These are phyloP conservation scores for Oenanthe javanica DNA, from an alignment of 140 eudicot genomes.

Conservation along the genomic window DNA sequence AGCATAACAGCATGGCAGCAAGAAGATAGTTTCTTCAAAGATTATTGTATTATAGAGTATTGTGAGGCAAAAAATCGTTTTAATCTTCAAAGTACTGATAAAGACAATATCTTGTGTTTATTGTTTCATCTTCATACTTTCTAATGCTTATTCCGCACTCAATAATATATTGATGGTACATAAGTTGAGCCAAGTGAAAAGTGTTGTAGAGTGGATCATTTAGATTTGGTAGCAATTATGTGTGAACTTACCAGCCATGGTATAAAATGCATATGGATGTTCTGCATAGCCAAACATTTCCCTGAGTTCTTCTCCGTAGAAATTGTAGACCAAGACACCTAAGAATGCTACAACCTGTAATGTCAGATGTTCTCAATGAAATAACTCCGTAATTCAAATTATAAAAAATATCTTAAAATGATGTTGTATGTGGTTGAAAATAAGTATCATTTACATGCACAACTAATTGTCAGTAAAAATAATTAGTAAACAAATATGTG, in stretches of 20 bases:
- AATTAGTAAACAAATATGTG: not conserved
- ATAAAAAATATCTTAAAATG: not conserved
- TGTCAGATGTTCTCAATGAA: slow-evolving; percentile 18
- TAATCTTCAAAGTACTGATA: too few relatives aligned
- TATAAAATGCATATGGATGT: slow-evolving; percentile 95
- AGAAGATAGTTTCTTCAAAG: not conserved
- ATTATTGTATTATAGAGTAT: too few relatives aligned
- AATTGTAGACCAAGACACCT: slow-evolving; percentile 87
- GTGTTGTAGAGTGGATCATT: not conserved
- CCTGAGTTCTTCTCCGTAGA: slow-evolving; percentile 93
- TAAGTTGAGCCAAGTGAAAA: not conserved
- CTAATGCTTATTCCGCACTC: not conserved
- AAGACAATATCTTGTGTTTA: not conserved
- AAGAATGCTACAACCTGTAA: slow-evolving; percentile 83
- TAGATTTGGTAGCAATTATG: not conserved
- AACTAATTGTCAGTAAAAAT: not conserved
- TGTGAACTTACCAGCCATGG: slow-evolving; percentile 78
- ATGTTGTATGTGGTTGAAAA: not conserved
- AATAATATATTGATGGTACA: not conserved
- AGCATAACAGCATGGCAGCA: too few relatives aligned
- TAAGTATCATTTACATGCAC: not conserved
- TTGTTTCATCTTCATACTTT: not conserved
- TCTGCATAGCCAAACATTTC: slow-evolving; percentile 98
- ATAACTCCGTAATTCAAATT: not conserved
- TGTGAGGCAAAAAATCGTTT: too few relatives aligned